Evolutionary conservation across 2,329 filamentous ascomycete species (phyloP), one percentile per base, ranked within the genome.

Genomic region (Fusarium napiforme): DNA sequence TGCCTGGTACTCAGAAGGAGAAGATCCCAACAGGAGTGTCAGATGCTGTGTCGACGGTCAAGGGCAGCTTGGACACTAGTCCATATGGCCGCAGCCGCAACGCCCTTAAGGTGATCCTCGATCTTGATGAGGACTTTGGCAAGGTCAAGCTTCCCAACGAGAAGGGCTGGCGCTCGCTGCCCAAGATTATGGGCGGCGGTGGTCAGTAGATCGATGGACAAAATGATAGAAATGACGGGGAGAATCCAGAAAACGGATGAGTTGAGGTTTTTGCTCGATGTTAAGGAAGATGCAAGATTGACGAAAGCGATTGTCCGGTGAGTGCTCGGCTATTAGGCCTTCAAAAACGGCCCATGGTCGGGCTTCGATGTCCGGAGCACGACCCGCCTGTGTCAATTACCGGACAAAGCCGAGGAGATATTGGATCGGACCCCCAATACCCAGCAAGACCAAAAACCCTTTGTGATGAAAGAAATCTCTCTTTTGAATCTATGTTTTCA

Each of bases 81-180:
- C 88, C 88, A 21, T 86, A 88, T 72, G 83, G 84, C 52, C 85
- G 88, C 77, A 97, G 93, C 83, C 88, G 95, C 69, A 98, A 98
- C 81, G 96, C 96, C 16, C 87, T 98, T 77, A 98, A 98, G 88
- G 93, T 98, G 78, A 96, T 98, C 77, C 89, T 98, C 55, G 96
- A 98, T 82, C 86, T 98, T 69, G 96, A 98, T 80, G 92, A 96
- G 84, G 93, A 97, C 81, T 98, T 98, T 86, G 96, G 96, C 70
- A 90, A 91, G 75, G 84, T 93, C 68, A 90, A 89, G 82, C 79
- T 93, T 68, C 87, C 88, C 21, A 84, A 85, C 75, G 83, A 86
- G 72, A 81, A 86, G 77, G 82, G 83, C 39, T 90, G 88, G 88
- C 86, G 86, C 79, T 82, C 84, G 28, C 75, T 90, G 76, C 88